phyloP scores from a whole-genome alignment of 441 rosid genomes.

The Gossypium schwendimanii region DNA sequence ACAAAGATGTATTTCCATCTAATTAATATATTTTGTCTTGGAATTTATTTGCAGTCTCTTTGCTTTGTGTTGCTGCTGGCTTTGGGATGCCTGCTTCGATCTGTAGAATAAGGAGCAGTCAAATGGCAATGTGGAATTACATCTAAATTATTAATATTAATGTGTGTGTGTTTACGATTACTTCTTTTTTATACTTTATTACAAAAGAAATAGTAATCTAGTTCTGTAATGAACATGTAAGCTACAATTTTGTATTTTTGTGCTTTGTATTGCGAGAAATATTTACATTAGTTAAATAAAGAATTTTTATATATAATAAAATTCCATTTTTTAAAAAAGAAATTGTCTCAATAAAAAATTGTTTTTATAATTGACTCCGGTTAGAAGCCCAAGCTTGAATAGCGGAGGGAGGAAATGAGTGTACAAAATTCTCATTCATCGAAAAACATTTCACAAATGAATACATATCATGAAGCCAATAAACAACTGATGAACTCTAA shows the following conservation, averaged over 20 bases:
- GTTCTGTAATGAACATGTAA: background rate
- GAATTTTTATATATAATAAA: too few relatives aligned
- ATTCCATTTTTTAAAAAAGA: too few relatives aligned
- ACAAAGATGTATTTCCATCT: background rate
- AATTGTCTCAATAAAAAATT: too few relatives aligned
- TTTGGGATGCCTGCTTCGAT: slow-evolving; percentile 17
- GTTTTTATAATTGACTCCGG: too few relatives aligned
- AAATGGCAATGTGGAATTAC: background rate
- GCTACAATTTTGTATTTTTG: background rate
- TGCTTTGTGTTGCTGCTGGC: slow-evolving; percentile 24
- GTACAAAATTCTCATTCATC: too few relatives aligned
- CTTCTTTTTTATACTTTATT: background rate
- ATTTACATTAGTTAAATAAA: background rate
- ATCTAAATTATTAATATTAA: background rate
- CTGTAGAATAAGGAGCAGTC: background rate
- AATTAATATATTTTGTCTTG: background rate
- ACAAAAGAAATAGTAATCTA: background rate
- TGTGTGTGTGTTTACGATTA: background rate
- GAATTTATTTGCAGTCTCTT: slow-evolving; percentile 14
- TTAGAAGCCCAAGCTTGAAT: too few relatives aligned
- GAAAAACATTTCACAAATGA: too few relatives aligned
- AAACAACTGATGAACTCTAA: too few relatives aligned
- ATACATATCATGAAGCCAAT: too few relatives aligned
- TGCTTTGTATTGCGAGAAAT: background rate
- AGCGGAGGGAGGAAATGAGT: too few relatives aligned